Conservation (phyloP, 257 asterid species). For the Nicotiana tomentosiformis region DNA sequence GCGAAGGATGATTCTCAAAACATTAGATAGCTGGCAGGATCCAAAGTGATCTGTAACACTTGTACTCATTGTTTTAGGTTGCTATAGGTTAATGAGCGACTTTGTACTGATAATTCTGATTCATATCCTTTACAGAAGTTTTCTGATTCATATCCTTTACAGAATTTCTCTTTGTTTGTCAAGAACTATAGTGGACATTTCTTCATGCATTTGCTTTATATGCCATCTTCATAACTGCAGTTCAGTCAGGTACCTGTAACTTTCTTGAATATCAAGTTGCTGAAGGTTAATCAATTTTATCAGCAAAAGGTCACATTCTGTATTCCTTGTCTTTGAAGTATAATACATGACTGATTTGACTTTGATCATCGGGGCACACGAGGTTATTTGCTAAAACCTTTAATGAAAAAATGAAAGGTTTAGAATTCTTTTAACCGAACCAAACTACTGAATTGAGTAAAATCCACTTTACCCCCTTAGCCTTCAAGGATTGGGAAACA, state of each 20-base stretch:
- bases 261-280: not conserved
- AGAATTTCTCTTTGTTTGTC: constrained; percentile 41
- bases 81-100: constrained; percentile 26
- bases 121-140: not conserved
- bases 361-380: not conserved
- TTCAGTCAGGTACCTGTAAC: not conserved
- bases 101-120: constrained; percentile 21
- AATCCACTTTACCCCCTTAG: no score
- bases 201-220: not conserved
- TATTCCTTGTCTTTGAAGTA: not conserved
- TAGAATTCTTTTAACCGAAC: not conserved
- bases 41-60: constrained; percentile 30
- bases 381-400: not conserved
- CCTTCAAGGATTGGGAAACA: no score
- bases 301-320: not conserved
- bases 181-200: constrained; percentile 2
- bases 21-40: constrained; percentile 42
- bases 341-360: not conserved
- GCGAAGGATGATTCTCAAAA: constrained; percentile 27
- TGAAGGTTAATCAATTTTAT: not conserved
- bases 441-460: not conserved
- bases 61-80: constrained; percentile 34
- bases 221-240: not conserved
- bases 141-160: not conserved
- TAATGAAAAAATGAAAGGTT: not conserved